Percentiles rank a stretch among this genome's conserved stretches.
phyloP scores from a whole-genome alignment of 139 green algal genomes.

The Chloropicon primus region DNA sequence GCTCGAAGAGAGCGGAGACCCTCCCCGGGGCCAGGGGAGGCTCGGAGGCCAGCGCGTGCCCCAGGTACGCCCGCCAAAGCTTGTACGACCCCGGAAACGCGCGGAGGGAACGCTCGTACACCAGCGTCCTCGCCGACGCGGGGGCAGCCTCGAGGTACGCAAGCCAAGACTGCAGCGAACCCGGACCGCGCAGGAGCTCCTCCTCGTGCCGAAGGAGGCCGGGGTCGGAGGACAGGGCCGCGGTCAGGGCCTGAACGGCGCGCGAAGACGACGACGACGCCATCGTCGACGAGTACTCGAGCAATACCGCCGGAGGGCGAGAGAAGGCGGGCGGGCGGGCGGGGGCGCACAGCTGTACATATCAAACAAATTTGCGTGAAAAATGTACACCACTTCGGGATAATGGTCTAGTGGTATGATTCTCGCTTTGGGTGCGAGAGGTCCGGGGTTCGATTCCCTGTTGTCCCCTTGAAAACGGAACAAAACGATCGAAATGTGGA shows the following conservation, averaged over 20 bases:
- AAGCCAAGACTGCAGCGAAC: conserved; percentile 77
- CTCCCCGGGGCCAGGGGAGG: not conserved
- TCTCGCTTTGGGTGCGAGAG: not conserved
- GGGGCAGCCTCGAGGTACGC: conserved; percentile 73
- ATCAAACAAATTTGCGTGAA: not conserved
- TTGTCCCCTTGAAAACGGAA: too few relatives aligned
- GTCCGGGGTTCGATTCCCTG: not conserved
- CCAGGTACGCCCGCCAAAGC: conserved; percentile 26
- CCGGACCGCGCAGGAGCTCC: conserved; percentile 89
- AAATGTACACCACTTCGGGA: not conserved
- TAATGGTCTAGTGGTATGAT: not conserved
- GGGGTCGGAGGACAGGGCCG: too few relatives aligned
- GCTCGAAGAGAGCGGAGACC: conserved; percentile 54
- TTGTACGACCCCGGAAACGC: conserved; percentile 88
- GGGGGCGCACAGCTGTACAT: not conserved
- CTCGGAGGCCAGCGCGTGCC: not conserved
- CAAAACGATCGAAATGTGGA: too few relatives aligned
- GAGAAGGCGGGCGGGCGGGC: too few relatives aligned
- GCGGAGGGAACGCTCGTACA: conserved; percentile 83
- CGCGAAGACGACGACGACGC: too few relatives aligned
- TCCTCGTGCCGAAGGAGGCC: conserved; percentile 67
- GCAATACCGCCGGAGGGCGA: too few relatives aligned
- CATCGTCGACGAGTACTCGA: too few relatives aligned
- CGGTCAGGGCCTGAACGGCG: too few relatives aligned
- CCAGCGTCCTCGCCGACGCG: conserved; percentile 45